phyloP scores from a whole-genome alignment of 2,329 filamentous ascomycete genomes.

The Cercospora citrullina region DNA sequence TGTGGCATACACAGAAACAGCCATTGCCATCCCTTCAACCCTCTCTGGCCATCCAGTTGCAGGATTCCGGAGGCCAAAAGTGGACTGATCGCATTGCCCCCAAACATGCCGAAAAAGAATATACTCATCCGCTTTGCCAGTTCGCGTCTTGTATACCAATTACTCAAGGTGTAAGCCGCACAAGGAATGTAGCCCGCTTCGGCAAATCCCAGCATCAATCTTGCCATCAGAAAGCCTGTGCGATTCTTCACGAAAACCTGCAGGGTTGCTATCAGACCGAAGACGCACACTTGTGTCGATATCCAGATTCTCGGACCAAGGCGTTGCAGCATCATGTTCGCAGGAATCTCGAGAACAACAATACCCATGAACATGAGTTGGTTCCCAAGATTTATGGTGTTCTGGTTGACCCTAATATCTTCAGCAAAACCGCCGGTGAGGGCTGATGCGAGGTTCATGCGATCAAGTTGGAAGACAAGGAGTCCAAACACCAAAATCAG shows the following conservation, averaged over 20 bases:
- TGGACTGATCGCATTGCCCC: conserved; percentile 8
- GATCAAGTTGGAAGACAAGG: conserved; percentile 55
- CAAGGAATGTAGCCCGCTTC: conserved; percentile 15
- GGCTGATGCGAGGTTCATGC: conserved; percentile 55
- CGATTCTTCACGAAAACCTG: conserved; percentile 5
- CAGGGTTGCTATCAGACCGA: conserved; percentile 10
- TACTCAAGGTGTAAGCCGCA: conserved; percentile 4
- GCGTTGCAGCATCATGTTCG: conserved; percentile 49
- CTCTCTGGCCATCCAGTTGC: neutral
- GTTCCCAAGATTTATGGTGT: conserved; percentile 55
- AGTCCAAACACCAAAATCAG: conserved; percentile 53
- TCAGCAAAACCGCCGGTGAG: conserved; percentile 52
- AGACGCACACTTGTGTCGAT: conserved; percentile 6
- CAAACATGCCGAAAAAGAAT: conserved; percentile 13
- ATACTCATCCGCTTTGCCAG: conserved; percentile 1
- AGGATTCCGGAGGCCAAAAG: conserved; percentile 11
- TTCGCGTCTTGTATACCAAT: conserved; percentile 10
- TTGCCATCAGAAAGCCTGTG: neutral
- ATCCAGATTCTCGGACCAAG: conserved; percentile 2
- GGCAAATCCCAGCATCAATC: conserved; percentile 9
- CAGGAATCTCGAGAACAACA: conserved; percentile 54
- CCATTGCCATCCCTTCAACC: conserved; percentile 11
- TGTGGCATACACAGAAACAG: conserved; percentile 3
- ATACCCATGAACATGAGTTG: conserved; percentile 56
- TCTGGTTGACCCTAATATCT: conserved; percentile 47